A percentile compares a stretch with the other conserved stretches of the same genome.
phyloP scores from a whole-genome alignment of 2,329 filamentous ascomycete genomes.

The Colletotrichum shisoi region DNA sequence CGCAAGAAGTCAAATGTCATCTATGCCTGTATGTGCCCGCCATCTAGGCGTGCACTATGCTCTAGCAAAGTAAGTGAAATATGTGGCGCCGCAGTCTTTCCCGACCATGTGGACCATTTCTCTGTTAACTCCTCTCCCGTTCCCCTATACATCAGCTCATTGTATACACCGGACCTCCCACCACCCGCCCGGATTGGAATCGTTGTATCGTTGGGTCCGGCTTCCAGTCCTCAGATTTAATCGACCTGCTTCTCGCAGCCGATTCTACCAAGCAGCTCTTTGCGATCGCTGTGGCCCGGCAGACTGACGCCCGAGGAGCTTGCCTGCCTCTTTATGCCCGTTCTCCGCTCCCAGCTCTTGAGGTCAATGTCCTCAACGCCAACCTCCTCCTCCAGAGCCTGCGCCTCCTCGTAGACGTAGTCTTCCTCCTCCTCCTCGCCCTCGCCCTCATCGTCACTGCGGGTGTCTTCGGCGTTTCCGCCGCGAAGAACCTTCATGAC shows the following conservation, averaged over 20 bases:
- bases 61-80: conserved; percentile 33
- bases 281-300: conserved; percentile 75
- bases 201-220: conserved; percentile 2
- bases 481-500: conserved; percentile 82
- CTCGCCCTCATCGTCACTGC: conserved; percentile 85
- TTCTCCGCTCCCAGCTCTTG: conserved; percentile 67
- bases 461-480: conserved; percentile 79
- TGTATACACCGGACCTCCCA: conserved; percentile 12
- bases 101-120: conserved; percentile 3
- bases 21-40: conserved; percentile 32
- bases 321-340: conserved; percentile 62
- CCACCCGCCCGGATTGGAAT: neutral
- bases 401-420: conserved; percentile 63
- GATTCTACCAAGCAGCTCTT: conserved; percentile 82
- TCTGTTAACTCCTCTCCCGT: conserved; percentile 17
- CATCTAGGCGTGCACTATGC: conserved; percentile 31
- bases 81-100: conserved; percentile 15
- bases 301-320: conserved; percentile 70
- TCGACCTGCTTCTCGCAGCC: conserved; percentile 80
- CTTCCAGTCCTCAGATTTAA: conserved; percentile 40
- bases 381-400: conserved; percentile 75
- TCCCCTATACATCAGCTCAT: conserved; percentile 4
- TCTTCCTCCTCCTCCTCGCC: conserved; percentile 70
- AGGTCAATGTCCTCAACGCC: conserved; percentile 76
- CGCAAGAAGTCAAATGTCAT: conserved; percentile 29